Conservation (phyloP, 2,329 filamentous ascomycete genomes). For the Ambrosiella xylebori region DNA sequence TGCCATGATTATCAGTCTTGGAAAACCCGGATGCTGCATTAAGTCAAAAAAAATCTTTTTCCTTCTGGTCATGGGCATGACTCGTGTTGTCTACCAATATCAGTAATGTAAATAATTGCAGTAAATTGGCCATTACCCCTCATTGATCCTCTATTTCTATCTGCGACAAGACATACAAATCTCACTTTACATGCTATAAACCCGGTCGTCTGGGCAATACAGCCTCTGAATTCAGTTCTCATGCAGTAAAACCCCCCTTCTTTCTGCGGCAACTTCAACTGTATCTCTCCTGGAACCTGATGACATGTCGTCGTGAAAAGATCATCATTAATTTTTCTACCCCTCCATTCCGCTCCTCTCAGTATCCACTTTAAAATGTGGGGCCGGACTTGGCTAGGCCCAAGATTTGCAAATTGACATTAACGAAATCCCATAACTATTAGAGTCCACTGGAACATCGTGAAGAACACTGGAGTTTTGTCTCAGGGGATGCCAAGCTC, state of each 20-base stretch:
- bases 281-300: not conserved
- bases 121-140: no score
- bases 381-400: not conserved
- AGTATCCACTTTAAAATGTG: constrained; percentile 1
- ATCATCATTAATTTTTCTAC: not conserved
- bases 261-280: not conserved
- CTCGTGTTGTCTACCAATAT: no score
- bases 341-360: constrained; percentile 1
- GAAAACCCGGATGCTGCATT: no score
- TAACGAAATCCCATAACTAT: not conserved
- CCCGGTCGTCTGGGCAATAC: no score
- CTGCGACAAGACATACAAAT: no score
- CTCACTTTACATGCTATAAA: no score
- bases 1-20: no score
- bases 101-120: no score
- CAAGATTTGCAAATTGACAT: not conserved
- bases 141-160: no score
- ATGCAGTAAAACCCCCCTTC: not conserved
- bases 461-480: not conserved
- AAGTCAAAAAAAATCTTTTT: no score
- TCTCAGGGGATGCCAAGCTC: not conserved
- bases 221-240: no score
- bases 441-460: not conserved
- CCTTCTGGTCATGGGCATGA: no score
- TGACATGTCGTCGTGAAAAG: not conserved